Base-by-base conservation (phyloP, 371 early-diverging fungal species). In the Ordospora pajunii region DNA sequence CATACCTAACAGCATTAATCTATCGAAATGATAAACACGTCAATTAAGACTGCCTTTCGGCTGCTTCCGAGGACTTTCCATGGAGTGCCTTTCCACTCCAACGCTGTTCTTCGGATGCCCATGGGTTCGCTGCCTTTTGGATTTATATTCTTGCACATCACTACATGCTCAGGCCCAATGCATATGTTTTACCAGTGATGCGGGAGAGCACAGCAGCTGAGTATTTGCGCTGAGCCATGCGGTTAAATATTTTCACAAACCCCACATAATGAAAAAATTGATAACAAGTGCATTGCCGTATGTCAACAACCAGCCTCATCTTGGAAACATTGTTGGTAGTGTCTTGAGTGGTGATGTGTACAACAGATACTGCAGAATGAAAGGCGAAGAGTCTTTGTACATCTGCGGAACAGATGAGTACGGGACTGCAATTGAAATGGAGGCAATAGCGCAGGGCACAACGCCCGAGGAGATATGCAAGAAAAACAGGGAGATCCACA, bases 371-470 rank as follows among this genome's bases (percentile, higher is more conserved):
- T 91, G 89, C 70, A 93, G 94, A 67, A 85, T 89, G 67, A 90
- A 93, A 48, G 91, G 90, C n/a, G 87, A 90, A 83, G 93, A 95
- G 81, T 89, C 90, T 1, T 83, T 93, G n/a, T 93, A 87, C 80
- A 88, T 99, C 52, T 93, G 95, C 85, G 99, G 99, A 76, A 97
- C 99, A 1, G 99, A 99, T 84, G 99, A 99, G 86, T 98, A 96
- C 84, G 99, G 99, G 68, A 99, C 99, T 25, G 95, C 99, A 10
- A 97, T 97, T 3, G 99, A 99, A 87, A 96, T 96, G 51, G 94
- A 93, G 84, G 99, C 99, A 5, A 84, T 96, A 32, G 70, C 76
- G 9, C 70, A 66, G 23, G 78, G 73, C 8, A 58, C 23, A 14
- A 44, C 54, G 2, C 95, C 95, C 82, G 88, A 89, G 76, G 93